A percentile compares a stretch with the other conserved stretches of the same genome.
phyloP scores from a whole-genome alignment of 2,329 filamentous ascomycete species.

The Xylariaceae sp. region DNA sequence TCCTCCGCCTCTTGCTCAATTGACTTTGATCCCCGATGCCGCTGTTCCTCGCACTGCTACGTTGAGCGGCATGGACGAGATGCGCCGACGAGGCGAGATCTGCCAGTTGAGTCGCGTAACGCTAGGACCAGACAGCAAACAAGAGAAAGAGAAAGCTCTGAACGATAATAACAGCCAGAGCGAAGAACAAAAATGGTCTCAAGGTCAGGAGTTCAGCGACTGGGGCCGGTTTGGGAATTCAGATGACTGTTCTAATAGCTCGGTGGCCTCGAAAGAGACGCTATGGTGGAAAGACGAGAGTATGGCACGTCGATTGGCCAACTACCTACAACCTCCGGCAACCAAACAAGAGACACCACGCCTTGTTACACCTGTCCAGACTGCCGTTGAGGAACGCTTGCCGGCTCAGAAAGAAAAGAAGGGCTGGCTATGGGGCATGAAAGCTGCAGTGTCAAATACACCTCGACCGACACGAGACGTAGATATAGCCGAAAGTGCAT shows the following conservation, averaged over 20 bases:
- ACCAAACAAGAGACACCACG: slow-evolving; percentile 7
- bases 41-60: slow-evolving; percentile 34
- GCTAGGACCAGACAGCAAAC: slow-evolving; percentile 6
- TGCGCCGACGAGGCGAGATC: slow-evolving; percentile 28
- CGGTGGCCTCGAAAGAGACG: slow-evolving; percentile 5
- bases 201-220: slow-evolving; percentile 39
- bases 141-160: slow-evolving; percentile 1
- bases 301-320: slow-evolving; percentile 45
- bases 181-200: slow-evolving; percentile 12
- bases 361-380: slow-evolving; percentile 25
- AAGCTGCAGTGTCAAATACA: slow-evolving; percentile 8
- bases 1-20: slow-evolving; percentile 37
- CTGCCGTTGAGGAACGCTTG: slow-evolving; percentile 29
- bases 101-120: slow-evolving; percentile 23
- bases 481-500: slow-evolving; percentile 1
- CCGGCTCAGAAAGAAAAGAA: slow-evolving; percentile 35
- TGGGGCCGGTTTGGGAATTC: slow-evolving; percentile 44
- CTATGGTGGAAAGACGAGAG: slow-evolving; percentile 49
- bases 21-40: slow-evolving; percentile 44
- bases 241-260: slow-evolving; percentile 3
- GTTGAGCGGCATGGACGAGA: slow-evolving; percentile 29
- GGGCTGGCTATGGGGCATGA: slow-evolving; percentile 31
- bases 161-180: not conserved
- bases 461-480: slow-evolving; percentile 1
- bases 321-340: slow-evolving; percentile 39